Evolutionary conservation across 2,329 filamentous ascomycete genomes (phyloP).

Genomic region (Fusarium sp.): DNA sequence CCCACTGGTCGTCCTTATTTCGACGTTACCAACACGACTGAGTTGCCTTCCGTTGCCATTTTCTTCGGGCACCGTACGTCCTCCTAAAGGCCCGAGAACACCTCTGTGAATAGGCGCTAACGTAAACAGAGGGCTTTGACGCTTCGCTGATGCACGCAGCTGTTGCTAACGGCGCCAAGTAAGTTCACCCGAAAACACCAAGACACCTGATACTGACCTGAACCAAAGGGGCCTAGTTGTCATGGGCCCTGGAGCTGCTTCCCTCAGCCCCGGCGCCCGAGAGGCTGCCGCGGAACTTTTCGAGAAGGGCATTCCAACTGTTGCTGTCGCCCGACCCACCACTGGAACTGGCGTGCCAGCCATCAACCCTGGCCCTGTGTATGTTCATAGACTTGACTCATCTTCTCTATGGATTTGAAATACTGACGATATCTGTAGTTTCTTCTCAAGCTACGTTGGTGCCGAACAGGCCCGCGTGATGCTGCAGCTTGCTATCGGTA

Average conservation of each 20-base stretch:
- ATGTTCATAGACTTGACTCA: not conserved
- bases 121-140: conserved; percentile 46
- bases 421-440: conserved; percentile 11
- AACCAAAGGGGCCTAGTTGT: conserved; percentile 42
- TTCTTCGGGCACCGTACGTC: conserved; percentile 57
- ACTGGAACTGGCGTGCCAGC: conserved; percentile 44
- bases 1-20: conserved; percentile 55
- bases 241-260: conserved; percentile 46
- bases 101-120: not conserved
- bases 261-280: conserved; percentile 42
- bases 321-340: conserved; percentile 45
- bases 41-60: conserved; percentile 59
- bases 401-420: rapidly evolving
- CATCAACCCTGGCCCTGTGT: conserved; percentile 26
- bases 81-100: no score
- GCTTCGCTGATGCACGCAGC: conserved; percentile 47
- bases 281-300: conserved; percentile 44
- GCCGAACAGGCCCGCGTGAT: conserved; percentile 48
- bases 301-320: conserved; percentile 42
- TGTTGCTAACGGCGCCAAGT: conserved; percentile 48
- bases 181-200: not conserved
- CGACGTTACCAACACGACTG: conserved; percentile 47
- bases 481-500: conserved; percentile 47
- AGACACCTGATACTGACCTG: not conserved
- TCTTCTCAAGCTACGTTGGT: conserved; percentile 45